Evolutionary conservation across 345 rosid species (phyloP).

Genomic region (Hypericum androsaemum): DNA sequence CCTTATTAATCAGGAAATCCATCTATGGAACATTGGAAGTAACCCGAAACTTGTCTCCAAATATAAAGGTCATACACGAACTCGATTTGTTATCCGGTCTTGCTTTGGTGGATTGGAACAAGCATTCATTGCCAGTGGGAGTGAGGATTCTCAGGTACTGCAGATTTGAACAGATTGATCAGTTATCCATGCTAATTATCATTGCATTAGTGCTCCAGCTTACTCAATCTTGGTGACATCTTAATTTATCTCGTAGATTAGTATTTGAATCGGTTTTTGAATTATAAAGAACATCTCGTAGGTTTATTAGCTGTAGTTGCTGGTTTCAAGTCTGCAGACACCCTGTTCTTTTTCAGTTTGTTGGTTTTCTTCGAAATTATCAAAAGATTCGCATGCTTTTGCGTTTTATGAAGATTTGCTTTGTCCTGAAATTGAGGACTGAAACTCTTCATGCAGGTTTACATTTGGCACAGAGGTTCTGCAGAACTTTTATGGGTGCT

Average conservation of each 20-base stretch:
- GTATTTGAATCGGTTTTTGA: too few species aligned
- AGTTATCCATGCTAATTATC: too few species aligned
- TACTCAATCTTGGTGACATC: too few species aligned
- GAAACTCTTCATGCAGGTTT: slow-evolving; percentile 31
- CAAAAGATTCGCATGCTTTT: not conserved
- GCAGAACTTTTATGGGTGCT: slow-evolving; percentile 40
- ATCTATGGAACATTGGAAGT: slow-evolving; percentile 48
- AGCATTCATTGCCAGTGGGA: slow-evolving; percentile 64
- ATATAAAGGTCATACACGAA: slow-evolving; percentile 50
- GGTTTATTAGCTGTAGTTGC: too few species aligned
- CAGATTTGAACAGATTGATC: too few species aligned
- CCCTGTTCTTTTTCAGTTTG: too few species aligned
- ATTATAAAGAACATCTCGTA: too few species aligned
- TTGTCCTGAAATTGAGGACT: not conserved
- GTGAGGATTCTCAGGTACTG: slow-evolving; percentile 67
- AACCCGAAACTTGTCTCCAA: slow-evolving; percentile 37
- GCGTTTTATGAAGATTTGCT: not conserved
- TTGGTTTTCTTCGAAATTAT: too few species aligned
- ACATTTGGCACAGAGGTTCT: slow-evolving; percentile 49
- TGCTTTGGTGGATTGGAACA: slow-evolving; percentile 64
- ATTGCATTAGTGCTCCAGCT: too few species aligned
- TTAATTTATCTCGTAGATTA: too few species aligned
- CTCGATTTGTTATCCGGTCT: slow-evolving; percentile 53
- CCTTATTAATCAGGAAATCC: slow-evolving; percentile 56
- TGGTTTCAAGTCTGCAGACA: too few species aligned